Percentiles rank a stretch among this genome's conserved stretches.
Conservation (phyloP, 1,139 yeast species). For the Suhomyces anneliseae region DNA sequence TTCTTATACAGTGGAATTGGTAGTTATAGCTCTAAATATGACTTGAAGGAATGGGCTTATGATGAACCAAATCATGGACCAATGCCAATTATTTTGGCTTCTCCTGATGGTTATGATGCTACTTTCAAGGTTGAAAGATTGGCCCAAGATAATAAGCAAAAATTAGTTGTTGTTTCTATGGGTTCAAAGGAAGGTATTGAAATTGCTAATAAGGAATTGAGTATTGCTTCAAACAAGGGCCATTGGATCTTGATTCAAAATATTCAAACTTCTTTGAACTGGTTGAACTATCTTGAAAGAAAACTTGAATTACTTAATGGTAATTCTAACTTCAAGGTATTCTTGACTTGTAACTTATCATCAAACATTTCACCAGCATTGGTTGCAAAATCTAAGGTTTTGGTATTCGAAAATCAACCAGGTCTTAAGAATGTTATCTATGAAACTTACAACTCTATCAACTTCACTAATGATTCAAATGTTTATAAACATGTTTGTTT, state of each 20-base stretch:
- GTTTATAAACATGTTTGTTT: constrained; percentile 53
- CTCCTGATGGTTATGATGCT: constrained; percentile 68
- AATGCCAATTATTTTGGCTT: constrained; percentile 53
- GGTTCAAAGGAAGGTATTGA: constrained; percentile 72
- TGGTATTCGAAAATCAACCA: constrained; percentile 61
- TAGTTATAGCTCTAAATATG: constrained; percentile 28
- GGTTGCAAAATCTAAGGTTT: constrained; percentile 49
- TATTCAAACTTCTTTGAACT: constrained; percentile 65
- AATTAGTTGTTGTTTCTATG: constrained; percentile 57
- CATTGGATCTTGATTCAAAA: constrained; percentile 78
- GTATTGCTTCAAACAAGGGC: constrained; percentile 45
- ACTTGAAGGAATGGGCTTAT: constrained; percentile 23
- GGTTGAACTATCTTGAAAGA: constrained; percentile 60
- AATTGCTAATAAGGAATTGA: constrained; percentile 56
- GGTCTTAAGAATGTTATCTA: constrained; percentile 54
- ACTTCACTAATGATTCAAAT: constrained; percentile 31
- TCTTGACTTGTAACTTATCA: constrained; percentile 58
- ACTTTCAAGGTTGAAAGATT: constrained; percentile 52
- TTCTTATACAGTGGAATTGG: constrained; percentile 28
- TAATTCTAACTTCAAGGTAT: constrained; percentile 43
- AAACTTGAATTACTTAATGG: constrained; percentile 30
- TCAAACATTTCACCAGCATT: constrained; percentile 57
- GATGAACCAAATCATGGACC: neutral
- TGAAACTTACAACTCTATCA: constrained; percentile 39
- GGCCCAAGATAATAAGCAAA: constrained; percentile 28